Percentiles rank a stretch among this genome's conserved stretches.
Conservation (phyloP, 495 filamentous ascomycete genomes). For the Pseudotulostoma volvatum region DNA sequence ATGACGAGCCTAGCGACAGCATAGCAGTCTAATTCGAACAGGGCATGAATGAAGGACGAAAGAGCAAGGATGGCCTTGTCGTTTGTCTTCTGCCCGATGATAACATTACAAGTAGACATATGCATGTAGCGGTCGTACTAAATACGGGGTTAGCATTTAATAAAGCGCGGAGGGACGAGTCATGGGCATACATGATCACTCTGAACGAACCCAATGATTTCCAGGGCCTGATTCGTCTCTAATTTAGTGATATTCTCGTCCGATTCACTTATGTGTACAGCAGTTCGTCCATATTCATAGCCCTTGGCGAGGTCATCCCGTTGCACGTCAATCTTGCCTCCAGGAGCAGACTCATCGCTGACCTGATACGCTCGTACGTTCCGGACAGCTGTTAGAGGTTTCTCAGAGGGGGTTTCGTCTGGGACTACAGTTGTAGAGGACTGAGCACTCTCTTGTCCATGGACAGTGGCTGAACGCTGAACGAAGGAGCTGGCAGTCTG, state of each 20-base stretch:
- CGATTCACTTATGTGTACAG: conserved; percentile 70
- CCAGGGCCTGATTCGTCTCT: conserved; percentile 55
- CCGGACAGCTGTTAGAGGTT: conserved; percentile 45
- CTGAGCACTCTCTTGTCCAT: conserved; percentile 24
- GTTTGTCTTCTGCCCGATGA: conserved; percentile 57
- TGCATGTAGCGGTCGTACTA: conserved; percentile 76
- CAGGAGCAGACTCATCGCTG: conserved; percentile 50
- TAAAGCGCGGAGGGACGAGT: neutral
- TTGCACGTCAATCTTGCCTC: conserved; percentile 71
- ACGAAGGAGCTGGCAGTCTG: conserved; percentile 64
- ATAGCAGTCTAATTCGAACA: conserved; percentile 73
- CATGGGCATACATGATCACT: conserved; percentile 42
- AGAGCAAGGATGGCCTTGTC: conserved; percentile 63
- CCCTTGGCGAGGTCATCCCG: conserved; percentile 78
- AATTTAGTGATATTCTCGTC: conserved; percentile 71
- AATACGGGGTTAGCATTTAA: conserved; percentile 5
- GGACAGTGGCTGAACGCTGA: conserved; percentile 27
- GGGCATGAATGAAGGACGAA: conserved; percentile 77
- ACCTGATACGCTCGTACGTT: conserved; percentile 66
- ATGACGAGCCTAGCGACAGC: conserved; percentile 73
- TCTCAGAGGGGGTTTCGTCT: conserved; percentile 15
- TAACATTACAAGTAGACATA: conserved; percentile 60
- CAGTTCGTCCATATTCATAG: conserved; percentile 85
- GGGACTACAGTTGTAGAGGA: conserved; percentile 32
- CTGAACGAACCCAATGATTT: conserved; percentile 74